Conservation (phyloP, 2,329 filamentous ascomycete species). For the Alternaria longipes region DNA sequence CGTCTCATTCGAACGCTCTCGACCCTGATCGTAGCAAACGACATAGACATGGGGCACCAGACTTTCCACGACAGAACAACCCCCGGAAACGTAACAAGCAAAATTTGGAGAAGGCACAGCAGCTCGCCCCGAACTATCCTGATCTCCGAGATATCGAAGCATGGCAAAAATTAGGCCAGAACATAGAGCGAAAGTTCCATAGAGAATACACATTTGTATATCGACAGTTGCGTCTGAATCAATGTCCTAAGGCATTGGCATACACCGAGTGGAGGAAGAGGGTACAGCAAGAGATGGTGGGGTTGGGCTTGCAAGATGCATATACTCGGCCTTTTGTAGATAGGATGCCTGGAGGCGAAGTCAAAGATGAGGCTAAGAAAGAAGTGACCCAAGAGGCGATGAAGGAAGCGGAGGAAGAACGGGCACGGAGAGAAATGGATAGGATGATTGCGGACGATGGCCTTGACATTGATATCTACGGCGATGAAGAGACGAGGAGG, state of each 20-base stretch:
- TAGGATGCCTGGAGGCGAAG: not conserved
- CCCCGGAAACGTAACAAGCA: not conserved
- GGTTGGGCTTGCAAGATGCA: not conserved
- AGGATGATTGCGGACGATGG: constrained; percentile 2
- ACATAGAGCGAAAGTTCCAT: not conserved
- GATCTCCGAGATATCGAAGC: not conserved
- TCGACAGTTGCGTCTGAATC: not conserved
- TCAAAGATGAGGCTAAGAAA: not conserved
- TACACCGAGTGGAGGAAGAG: not conserved
- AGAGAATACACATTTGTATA: not conserved
- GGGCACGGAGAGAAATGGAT: not conserved
- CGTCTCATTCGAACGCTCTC: not conserved
- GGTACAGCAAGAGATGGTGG: constrained; percentile 1
- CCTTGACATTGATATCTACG: constrained; percentile 14
- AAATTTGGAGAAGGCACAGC: not conserved
- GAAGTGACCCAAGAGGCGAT: not conserved
- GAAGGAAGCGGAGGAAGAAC: not conserved
- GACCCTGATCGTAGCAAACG: not conserved
- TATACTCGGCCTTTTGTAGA: not conserved
- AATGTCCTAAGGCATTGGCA: not conserved
- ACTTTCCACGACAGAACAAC: not conserved
- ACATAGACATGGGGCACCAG: not conserved
- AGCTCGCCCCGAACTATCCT: not conserved
- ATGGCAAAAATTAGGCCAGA: not conserved
- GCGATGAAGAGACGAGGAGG: constrained; percentile 9